phyloP scores from a whole-genome alignment of 192 early-diverging fungal genomes.

The Dissophora globulifera region DNA sequence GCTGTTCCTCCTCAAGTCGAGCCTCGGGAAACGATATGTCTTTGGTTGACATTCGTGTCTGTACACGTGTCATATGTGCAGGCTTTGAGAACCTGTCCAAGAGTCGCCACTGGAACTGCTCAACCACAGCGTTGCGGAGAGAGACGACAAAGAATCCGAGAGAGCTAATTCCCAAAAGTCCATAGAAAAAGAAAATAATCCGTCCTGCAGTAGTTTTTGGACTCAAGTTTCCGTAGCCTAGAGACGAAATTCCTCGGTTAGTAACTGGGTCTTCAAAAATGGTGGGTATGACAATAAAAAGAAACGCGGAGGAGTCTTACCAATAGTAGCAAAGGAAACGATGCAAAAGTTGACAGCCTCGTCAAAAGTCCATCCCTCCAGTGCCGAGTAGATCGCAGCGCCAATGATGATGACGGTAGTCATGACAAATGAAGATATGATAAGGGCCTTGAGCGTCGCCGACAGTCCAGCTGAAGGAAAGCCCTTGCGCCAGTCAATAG shows the following conservation, averaged over 20 bases:
- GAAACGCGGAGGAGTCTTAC: too few relatives aligned
- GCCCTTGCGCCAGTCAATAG: conserved; percentile 43
- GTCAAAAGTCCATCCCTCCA: conserved; percentile 46
- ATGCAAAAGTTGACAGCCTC: conserved; percentile 53
- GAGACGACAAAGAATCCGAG: conserved; percentile 52
- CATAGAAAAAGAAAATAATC: conserved; percentile 44
- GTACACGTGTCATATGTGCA: conserved; percentile 45
- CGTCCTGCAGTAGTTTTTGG: conserved; percentile 21
- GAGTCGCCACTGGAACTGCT: conserved; percentile 50
- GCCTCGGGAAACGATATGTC: conserved; percentile 40
- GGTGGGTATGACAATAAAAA: too few relatives aligned
- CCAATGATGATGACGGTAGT: conserved; percentile 50
- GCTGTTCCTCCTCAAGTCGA: conserved; percentile 37
- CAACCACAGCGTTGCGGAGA: conserved; percentile 48
- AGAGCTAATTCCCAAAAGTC: conserved; percentile 37
- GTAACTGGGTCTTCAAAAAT: too few relatives aligned
- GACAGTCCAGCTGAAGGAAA: conserved; percentile 47
- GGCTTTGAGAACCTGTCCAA: conserved; percentile 37
- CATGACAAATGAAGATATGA: conserved; percentile 52
- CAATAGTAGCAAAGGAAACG: conserved; percentile 52
- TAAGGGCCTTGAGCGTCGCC: conserved; percentile 43
- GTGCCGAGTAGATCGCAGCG: conserved; percentile 34
- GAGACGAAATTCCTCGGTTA: too few relatives aligned
- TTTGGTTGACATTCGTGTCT: conserved; percentile 52
- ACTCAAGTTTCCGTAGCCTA: conserved; percentile 48